These are phyloP conservation scores for Zychaea mexicana DNA, from an alignment of 371 early-diverging fungal species.

Conservation along the genomic window DNA sequence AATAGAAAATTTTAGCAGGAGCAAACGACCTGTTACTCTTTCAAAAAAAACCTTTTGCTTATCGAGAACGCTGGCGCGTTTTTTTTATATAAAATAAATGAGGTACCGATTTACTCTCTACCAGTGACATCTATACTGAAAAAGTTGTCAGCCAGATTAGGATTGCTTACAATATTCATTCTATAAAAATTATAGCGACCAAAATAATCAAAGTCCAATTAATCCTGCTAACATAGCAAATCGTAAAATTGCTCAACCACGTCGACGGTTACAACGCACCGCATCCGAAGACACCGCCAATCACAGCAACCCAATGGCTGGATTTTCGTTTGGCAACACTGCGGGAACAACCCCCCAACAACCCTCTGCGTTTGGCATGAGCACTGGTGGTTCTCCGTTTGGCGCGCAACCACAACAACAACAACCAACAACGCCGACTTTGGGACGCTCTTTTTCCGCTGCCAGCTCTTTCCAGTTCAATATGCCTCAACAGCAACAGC, in stretches of 20 bases:
- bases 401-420: not conserved
- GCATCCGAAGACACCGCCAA: not conserved
- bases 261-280: not conserved
- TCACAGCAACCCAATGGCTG: not conserved
- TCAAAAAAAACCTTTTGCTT: too few relatives aligned
- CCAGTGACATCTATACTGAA: too few relatives aligned
- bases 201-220: not conserved
- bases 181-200: not conserved
- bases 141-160: not conserved
- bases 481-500: not conserved
- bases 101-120: not conserved
- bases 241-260: conserved; percentile 8
- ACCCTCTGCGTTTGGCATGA: not conserved
- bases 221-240: conserved; percentile 5
- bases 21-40: too few relatives aligned
- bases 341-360: not conserved
- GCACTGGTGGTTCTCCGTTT: not conserved
- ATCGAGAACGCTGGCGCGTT: too few relatives aligned
- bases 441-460: not conserved
- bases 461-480: not conserved
- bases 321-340: conserved; percentile 1
- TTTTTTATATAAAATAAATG: not conserved
- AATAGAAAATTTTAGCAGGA: too few relatives aligned
- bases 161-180: not conserved
- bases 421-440: not conserved